A percentile compares a stretch with the other conserved stretches of the same genome.
Conservation (phyloP, 2,329 filamentous ascomycete genomes). For the Coleophoma cylindrospora region DNA sequence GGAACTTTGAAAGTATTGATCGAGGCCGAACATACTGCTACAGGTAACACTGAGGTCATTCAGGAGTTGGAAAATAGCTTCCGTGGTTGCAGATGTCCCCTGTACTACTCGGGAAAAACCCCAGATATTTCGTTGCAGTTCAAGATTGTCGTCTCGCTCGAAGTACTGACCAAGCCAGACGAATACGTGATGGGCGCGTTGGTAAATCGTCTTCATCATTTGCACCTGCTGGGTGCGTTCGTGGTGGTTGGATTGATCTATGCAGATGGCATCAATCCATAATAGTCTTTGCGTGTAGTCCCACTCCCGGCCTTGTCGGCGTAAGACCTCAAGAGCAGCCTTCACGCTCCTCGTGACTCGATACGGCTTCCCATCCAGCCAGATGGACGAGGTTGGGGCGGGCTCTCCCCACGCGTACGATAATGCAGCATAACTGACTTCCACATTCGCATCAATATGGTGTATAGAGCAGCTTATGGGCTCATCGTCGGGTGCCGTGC, state of each 20-base stretch:
- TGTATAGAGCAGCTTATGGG: not conserved
- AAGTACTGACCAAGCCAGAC: not conserved
- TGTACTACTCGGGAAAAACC: not conserved
- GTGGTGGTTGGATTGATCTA: not conserved
- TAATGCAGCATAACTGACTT: not conserved
- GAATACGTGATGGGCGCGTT: not conserved
- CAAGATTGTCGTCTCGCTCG: not conserved
- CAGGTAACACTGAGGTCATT: not conserved
- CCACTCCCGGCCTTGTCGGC: not conserved
- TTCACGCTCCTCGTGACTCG: not conserved
- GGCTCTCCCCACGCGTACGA: not conserved
- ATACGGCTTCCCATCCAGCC: not conserved
- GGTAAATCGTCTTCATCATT: not conserved
- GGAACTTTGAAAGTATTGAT: not conserved
- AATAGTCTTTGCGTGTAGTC: not conserved
- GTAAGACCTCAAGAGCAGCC: not conserved
- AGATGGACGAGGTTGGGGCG: not conserved
- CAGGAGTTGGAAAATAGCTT: not conserved
- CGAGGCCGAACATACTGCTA: not conserved
- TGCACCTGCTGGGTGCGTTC: not conserved
- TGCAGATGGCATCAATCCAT: not conserved
- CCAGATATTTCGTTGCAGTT: not conserved
- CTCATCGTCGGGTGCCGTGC: not conserved
- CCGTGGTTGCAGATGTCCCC: not conserved
- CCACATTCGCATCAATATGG: not conserved